These are phyloP conservation scores for Trametes versicolor DNA, from an alignment of 1,284 basidiomycete genomes.

Conservation along the genomic window DNA sequence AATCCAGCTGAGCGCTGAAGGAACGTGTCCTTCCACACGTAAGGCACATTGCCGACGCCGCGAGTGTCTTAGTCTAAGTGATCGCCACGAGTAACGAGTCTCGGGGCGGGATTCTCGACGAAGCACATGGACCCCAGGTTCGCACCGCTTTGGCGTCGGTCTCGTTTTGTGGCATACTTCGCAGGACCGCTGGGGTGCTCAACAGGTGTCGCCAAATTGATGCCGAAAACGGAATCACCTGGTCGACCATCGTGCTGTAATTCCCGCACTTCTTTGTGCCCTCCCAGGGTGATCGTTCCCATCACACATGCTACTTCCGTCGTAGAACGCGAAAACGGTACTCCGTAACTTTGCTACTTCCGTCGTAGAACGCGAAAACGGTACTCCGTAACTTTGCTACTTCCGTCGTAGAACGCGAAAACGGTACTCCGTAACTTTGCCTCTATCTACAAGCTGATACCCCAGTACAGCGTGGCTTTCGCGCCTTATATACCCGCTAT, in stretches of 20 bases:
- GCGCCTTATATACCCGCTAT: too few relatives aligned
- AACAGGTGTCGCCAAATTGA: not conserved
- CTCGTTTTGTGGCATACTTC: not conserved
- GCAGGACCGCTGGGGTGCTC: not conserved
- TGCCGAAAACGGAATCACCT: not conserved
- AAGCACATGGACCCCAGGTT: not conserved
- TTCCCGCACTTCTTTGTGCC: not conserved
- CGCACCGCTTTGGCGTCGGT: not conserved
- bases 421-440: too few relatives aligned
- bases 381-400: too few relatives aligned
- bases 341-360: too few relatives aligned
- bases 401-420: not conserved
- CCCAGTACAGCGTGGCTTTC: too few relatives aligned
- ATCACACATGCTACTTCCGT: too few relatives aligned
- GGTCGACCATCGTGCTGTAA: not conserved
- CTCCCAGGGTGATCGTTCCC: not conserved
- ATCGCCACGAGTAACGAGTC: not conserved
- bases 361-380: too few relatives aligned
- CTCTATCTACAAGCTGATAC: too few relatives aligned
- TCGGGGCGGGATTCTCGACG: not conserved
- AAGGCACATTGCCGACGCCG: too few relatives aligned
- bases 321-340: too few relatives aligned
- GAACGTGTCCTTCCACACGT: too few relatives aligned
- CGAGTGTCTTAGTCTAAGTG: not conserved
- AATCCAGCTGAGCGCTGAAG: not conserved